Evolutionary conservation across 2,329 filamentous ascomycete genomes (phyloP).

Genomic region (Exophiala bonariae): DNA sequence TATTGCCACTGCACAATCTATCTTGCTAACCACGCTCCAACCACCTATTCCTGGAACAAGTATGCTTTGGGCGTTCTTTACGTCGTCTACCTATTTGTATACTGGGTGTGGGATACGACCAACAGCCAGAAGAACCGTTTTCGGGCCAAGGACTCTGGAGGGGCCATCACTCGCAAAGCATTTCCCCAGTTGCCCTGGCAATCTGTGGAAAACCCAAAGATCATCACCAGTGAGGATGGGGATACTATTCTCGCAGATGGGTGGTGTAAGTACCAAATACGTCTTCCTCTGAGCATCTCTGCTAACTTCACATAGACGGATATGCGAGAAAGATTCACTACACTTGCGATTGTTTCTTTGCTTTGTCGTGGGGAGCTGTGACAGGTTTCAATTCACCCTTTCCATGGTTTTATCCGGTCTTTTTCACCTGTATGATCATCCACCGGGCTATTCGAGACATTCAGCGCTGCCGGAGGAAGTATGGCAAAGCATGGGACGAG

Average conservation of each 20-base stretch:
- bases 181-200: conserved; percentile 93
- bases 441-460: conserved; percentile 78
- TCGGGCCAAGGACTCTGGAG: conserved; percentile 75
- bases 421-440: conserved; percentile 77
- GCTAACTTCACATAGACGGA: conserved; percentile 51
- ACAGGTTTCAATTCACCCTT: conserved; percentile 79
- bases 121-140: conserved; percentile 95
- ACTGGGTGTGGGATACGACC: conserved; percentile 89
- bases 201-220: conserved; percentile 75
- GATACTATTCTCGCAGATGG: conserved; percentile 80
- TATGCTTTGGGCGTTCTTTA: conserved; percentile 66
- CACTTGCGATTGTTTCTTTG: conserved; percentile 76
- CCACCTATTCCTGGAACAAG: conserved; percentile 74
- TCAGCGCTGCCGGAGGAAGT: conserved; percentile 71
- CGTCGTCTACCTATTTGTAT: conserved; percentile 73
- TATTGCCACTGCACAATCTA: conserved; percentile 95
- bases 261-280: conserved; percentile 63
- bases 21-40: conserved; percentile 78
- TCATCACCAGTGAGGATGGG: conserved; percentile 70
- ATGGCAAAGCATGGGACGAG: conserved; percentile 78
- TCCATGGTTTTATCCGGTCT: conserved; percentile 85
- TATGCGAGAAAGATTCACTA: conserved; percentile 80
- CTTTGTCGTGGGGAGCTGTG: conserved; percentile 75
- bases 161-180: conserved; percentile 64
- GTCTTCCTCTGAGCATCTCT: conserved; percentile 3